Conservation (phyloP, 179 eudicot species). For the Drosera spatulata region DNA sequence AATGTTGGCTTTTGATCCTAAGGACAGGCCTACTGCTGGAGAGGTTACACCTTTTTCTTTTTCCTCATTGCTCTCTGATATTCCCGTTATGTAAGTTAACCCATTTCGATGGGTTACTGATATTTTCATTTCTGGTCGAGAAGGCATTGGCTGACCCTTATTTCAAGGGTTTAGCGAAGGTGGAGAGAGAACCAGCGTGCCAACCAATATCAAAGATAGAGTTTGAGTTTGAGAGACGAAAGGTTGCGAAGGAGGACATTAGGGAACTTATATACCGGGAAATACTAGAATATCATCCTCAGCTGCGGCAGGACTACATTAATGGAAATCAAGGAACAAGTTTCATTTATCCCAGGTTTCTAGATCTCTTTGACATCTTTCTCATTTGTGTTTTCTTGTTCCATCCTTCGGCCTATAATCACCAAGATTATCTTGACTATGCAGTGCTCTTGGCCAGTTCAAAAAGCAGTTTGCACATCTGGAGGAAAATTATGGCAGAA, state of each 20-base stretch:
- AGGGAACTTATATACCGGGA: constrained; percentile 75
- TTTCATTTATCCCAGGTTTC: constrained; percentile 81
- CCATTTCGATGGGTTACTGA: no score
- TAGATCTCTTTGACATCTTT: not conserved
- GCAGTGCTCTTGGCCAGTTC: constrained; percentile 88
- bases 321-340: constrained; percentile 64
- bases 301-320: constrained; percentile 69
- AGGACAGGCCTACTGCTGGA: constrained; percentile 93
- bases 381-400: not conserved
- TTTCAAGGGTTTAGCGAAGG: constrained; percentile 48
- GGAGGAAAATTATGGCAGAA: constrained; percentile 2
- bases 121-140: no score
- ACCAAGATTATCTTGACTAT: constrained; percentile 1
- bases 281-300: constrained; percentile 88
- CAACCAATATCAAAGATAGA: constrained; percentile 75
- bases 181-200: constrained; percentile 85
- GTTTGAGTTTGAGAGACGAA: constrained; percentile 85
- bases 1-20: constrained; percentile 86
- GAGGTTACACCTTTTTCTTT: constrained; percentile 33
- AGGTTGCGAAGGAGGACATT: constrained; percentile 68
- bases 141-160: constrained; percentile 12
- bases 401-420: not conserved
- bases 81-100: no score
- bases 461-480: constrained; percentile 24
- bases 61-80: no score